Conservation (phyloP, 768 basidiomycete genomes). For the Russula virescens region DNA sequence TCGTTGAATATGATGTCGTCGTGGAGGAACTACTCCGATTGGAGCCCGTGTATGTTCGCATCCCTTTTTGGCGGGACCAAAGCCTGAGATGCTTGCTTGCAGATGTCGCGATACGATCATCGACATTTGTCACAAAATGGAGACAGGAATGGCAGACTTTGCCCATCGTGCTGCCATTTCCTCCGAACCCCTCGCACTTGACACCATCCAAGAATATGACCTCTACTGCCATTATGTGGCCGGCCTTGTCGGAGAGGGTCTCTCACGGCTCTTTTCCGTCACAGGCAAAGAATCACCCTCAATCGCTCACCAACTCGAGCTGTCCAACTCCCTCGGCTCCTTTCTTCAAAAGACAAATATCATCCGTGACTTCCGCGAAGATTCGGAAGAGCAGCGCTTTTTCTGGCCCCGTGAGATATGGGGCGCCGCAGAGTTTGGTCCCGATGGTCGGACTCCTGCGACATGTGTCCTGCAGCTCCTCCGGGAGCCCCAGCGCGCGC, state of each 20-base stretch:
- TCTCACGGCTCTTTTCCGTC: slow-evolving; percentile 81
- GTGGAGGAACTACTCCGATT: slow-evolving; percentile 75
- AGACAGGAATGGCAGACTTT: slow-evolving; percentile 92
- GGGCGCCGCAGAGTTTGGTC: slow-evolving; percentile 52
- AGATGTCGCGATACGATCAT: slow-evolving; percentile 78
- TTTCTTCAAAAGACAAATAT: slow-evolving; percentile 98
- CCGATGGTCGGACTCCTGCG: slow-evolving; percentile 38
- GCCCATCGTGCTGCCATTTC: slow-evolving; percentile 69
- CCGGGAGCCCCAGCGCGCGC: slow-evolving; percentile 55
- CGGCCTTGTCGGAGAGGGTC: slow-evolving; percentile 93
- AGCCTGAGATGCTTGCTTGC: background rate
- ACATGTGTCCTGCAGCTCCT: slow-evolving; percentile 62
- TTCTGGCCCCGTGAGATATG: slow-evolving; percentile 98
- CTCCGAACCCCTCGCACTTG: slow-evolving; percentile 62
- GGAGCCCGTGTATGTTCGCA: slow-evolving; percentile 46
- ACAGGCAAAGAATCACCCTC: slow-evolving; percentile 75
- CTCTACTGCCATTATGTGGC: slow-evolving; percentile 99
- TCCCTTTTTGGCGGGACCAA: slow-evolving; percentile 3
- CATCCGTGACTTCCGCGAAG: slow-evolving; percentile 91
- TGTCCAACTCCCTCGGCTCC: slow-evolving; percentile 93
- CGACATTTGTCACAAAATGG: slow-evolving; percentile 84
- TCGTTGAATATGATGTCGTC: slow-evolving; percentile 77
- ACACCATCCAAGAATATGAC: slow-evolving; percentile 81
- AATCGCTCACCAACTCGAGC: slow-evolving; percentile 74
- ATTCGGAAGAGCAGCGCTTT: slow-evolving; percentile 72